A percentile compares a stretch with the other conserved stretches of the same genome.
phyloP scores from a whole-genome alignment of 1,284 basidiomycete species.

The Leccinum pachyderme region DNA sequence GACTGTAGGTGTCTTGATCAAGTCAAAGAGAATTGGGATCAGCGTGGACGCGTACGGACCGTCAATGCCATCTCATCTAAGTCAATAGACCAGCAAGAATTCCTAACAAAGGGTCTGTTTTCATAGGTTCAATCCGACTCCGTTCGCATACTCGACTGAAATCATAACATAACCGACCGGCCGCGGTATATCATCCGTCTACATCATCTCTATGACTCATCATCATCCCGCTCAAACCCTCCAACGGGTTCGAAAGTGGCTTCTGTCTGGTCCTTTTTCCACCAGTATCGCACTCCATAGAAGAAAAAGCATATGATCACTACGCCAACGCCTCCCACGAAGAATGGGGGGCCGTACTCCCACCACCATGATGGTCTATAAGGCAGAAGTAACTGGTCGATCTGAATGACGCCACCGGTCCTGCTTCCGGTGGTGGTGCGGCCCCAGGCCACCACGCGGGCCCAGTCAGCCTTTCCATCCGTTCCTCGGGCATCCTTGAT shows the following conservation, averaged over 20 bases:
- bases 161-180: conserved; percentile 3
- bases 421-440: conserved; percentile 70
- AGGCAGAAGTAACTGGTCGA: conserved; percentile 82
- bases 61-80: conserved; percentile 46
- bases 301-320: conserved; percentile 68
- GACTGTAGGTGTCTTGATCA: conserved; percentile 99
- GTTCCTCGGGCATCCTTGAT: conserved; percentile 86
- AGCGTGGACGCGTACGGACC: not conserved
- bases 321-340: conserved; percentile 57
- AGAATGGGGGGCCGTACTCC: conserved; percentile 61
- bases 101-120: no score
- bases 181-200: not conserved
- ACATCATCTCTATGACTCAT: conserved; percentile 37
- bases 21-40: conserved; percentile 61
- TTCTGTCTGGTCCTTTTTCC: conserved; percentile 71
- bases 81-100: no score
- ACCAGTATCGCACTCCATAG: conserved; percentile 60
- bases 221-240: conserved; percentile 67
- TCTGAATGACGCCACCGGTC: conserved; percentile 83
- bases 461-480: conserved; percentile 70
- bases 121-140: not conserved
- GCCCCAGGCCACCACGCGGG: conserved; percentile 78
- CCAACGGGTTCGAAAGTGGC: conserved; percentile 84
- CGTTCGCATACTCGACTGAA: not conserved
- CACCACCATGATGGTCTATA: conserved; percentile 85